phyloP scores from a whole-genome alignment of 352 stramenopile species.

The Globisporangium alternatum region DNA sequence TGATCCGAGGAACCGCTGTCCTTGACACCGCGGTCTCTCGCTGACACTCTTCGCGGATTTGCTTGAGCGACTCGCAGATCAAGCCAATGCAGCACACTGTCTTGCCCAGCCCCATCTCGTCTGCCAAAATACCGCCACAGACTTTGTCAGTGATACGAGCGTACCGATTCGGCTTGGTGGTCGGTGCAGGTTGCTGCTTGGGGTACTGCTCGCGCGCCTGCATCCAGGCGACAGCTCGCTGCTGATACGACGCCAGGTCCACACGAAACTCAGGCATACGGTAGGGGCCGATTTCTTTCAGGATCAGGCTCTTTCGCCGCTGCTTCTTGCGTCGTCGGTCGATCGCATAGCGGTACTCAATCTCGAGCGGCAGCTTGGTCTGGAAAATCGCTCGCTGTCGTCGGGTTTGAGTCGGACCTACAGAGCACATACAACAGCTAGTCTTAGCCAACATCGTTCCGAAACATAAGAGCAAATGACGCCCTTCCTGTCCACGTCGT shows the following conservation, averaged over 20 bases:
- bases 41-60: constrained; percentile 30
- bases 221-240: constrained; percentile 90
- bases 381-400: constrained; percentile 28
- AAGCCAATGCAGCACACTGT: constrained; percentile 88
- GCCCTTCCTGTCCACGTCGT: not conserved
- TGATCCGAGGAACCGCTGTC: constrained; percentile 32
- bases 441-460: not conserved
- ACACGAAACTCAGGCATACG: constrained; percentile 49
- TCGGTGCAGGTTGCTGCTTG: constrained; percentile 7
- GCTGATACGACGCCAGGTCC: constrained; percentile 81
- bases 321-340: constrained; percentile 42
- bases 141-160: constrained; percentile 33
- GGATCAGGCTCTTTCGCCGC: constrained; percentile 23
- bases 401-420: not conserved
- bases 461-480: too few relatives aligned
- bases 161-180: constrained; percentile 26
- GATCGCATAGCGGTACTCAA: constrained; percentile 56
- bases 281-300: constrained; percentile 42
- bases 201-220: constrained; percentile 36
- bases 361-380: constrained; percentile 56
- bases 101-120: constrained; percentile 90
- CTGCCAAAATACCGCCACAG: constrained; percentile 78
- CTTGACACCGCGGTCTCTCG: constrained; percentile 14
- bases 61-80: constrained; percentile 62
- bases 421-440: not conserved